Evolutionary conservation across 2,329 filamentous ascomycete genomes (phyloP), one percentile per base, ranked within the genome.

Genomic region (Bipolaris zeicola): DNA sequence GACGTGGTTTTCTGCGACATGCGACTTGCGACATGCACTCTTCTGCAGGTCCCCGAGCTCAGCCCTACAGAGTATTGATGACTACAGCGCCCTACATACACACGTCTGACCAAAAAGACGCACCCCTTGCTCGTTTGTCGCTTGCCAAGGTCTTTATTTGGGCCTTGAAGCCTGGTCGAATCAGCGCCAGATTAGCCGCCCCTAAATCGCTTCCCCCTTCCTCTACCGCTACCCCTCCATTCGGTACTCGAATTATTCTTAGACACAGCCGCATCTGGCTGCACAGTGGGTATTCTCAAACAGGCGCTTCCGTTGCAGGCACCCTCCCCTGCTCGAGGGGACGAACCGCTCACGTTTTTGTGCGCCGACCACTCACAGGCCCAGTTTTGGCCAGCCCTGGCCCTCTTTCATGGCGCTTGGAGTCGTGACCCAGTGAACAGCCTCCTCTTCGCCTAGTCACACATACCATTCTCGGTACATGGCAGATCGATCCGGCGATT

Each of bases 401-500:
- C 62, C 61, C 64, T 68, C 71, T 71, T 65, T 67, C 65, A 69
- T 61, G 65, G 67, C 67, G 67, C 67, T 69, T 69, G 65, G 61
- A 58, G 58, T 55, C 54, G 62, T 63, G 68, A 62, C 64, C 67
- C 61, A 69, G 59, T 68, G 65, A 68, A 66, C 60, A 64, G 67
- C 63, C 68, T 63, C 62, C 60, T 60, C 58, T 55, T 64, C 50
- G 60, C 58, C 60, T 66, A 67, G 71, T 73, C 70, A 68, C 65
- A 70, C 62, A 60, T 60, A 55, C 62, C 62, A 60, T 57, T 67
- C 69, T 58, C 53, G 70, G 65, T 54, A 58, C 55, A 61, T 54
- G 50, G 63, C 50, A 65, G 62, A 68, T 68, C 61, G 58, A 67
- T 70, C 66, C 66, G 73, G 73, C 75, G 75, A 75, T 72, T 76